Evolutionary conservation across 1,139 yeast genomes (phyloP).

Genomic region (Candida sp.): DNA sequence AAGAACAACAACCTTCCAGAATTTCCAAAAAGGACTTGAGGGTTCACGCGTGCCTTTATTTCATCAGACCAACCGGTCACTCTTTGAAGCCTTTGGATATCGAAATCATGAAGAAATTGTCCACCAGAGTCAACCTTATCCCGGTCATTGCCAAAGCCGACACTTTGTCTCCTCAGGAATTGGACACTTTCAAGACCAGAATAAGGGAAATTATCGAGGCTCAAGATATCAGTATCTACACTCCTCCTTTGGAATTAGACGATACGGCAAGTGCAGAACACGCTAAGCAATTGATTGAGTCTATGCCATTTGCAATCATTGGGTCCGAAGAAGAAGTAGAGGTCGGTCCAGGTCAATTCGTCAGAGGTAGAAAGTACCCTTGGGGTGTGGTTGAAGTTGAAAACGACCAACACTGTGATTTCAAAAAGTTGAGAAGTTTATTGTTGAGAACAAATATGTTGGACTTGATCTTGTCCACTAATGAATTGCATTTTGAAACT

Average conservation of each 20-base stretch:
- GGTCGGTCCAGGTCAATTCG: constrained; percentile 72
- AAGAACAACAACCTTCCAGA: constrained; percentile 51
- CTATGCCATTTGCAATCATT: constrained; percentile 94
- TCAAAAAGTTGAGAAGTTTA: constrained; percentile 87
- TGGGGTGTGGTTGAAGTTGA: constrained; percentile 99
- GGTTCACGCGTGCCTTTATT: constrained; percentile 49
- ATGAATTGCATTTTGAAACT: constrained; percentile 89
- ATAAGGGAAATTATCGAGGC: constrained; percentile 92
- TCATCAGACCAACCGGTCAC: constrained; percentile 54
- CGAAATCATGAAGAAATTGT: constrained; percentile 88
- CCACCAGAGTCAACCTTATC: constrained; percentile 89
- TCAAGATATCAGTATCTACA: constrained; percentile 88
- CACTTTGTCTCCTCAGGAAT: constrained; percentile 83
- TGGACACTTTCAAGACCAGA: constrained; percentile 81
- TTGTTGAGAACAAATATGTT: constrained; percentile 92
- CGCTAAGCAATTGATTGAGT: constrained; percentile 81
- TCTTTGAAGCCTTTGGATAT: constrained; percentile 49
- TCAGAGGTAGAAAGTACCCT: constrained; percentile 92
- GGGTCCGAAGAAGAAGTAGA: constrained; percentile 92
- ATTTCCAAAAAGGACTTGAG: constrained; percentile 53
- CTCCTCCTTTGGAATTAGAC: constrained; percentile 81
- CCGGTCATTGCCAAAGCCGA: constrained; percentile 98
- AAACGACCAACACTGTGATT: constrained; percentile 95
- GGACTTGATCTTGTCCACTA: constrained; percentile 87
- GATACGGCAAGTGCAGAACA: constrained; percentile 81